phyloP scores from a whole-genome alignment of 2,329 filamentous ascomycete genomes.

The Colletotrichum costaricense region DNA sequence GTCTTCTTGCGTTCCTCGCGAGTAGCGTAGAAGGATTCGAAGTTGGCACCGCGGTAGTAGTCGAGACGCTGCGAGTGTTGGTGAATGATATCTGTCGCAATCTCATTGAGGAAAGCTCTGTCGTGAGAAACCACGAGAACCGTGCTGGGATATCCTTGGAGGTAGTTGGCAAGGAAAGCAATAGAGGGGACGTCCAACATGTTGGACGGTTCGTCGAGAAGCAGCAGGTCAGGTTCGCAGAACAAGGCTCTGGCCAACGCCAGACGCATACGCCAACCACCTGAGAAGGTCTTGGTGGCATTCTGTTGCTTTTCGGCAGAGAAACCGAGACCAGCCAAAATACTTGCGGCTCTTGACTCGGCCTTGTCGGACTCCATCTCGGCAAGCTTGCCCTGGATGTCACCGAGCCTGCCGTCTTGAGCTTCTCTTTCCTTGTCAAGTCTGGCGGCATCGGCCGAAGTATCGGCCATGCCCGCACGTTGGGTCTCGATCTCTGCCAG shows the following conservation, averaged over 20 bases:
- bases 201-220: conserved; percentile 99
- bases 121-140: conserved; percentile 98
- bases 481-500: conserved; percentile 82
- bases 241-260: conserved; percentile 95
- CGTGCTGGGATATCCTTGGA: conserved; percentile 93
- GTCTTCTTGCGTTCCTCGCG: conserved; percentile 98
- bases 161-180: conserved; percentile 95
- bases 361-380: conserved; percentile 99
- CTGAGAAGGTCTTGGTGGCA: conserved; percentile 97
- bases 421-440: conserved; percentile 90
- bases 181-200: conserved; percentile 99
- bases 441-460: conserved; percentile 86
- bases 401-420: conserved; percentile 88
- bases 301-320: conserved; percentile 91
- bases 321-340: conserved; percentile 96
- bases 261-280: conserved; percentile 99
- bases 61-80: conserved; percentile 97
- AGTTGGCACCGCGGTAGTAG: conserved; percentile 98
- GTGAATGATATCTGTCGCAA: conserved; percentile 99
- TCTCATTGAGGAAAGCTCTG: conserved; percentile 97
- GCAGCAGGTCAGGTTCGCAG: conserved; percentile 94
- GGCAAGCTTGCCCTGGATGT: conserved; percentile 89
- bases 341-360: conserved; percentile 93
- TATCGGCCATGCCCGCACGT: conserved; percentile 85
- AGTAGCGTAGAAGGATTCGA: conserved; percentile 96